Evolutionary conservation across 2,329 filamentous ascomycete genomes (phyloP).

Genomic region (Cladophialophora bantiana): DNA sequence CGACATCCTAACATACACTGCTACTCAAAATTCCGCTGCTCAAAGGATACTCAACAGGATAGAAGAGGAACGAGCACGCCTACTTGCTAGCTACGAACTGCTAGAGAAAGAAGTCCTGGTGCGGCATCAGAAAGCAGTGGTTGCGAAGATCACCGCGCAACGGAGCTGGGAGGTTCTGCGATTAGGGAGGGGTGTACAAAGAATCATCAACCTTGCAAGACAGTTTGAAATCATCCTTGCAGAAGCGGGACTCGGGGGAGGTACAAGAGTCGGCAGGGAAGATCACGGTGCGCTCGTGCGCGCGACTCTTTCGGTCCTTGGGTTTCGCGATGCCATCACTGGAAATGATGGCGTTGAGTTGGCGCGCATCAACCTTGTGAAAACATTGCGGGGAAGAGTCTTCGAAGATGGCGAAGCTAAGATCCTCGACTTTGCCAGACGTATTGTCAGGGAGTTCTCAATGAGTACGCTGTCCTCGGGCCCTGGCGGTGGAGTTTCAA

Average conservation of each 20-base stretch:
- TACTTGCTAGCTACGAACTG: conserved; percentile 85
- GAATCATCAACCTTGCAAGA: conserved; percentile 80
- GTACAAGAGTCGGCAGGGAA: conserved; percentile 58
- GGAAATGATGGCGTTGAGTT: conserved; percentile 80
- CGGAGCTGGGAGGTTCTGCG: conserved; percentile 81
- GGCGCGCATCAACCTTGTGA: conserved; percentile 75
- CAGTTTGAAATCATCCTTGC: conserved; percentile 86
- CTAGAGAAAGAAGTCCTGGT: conserved; percentile 85
- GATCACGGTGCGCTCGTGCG: conserved; percentile 82
- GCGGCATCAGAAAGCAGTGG: conserved; percentile 84
- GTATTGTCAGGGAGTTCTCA: conserved; percentile 83
- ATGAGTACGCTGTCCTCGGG: conserved; percentile 63
- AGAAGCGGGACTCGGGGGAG: conserved; percentile 63
- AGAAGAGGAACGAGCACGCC: conserved; percentile 76
- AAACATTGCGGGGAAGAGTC: conserved; percentile 72
- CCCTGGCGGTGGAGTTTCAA: conserved; percentile 30
- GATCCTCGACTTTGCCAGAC: conserved; percentile 75
- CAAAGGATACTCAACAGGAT: conserved; percentile 75
- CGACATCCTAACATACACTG: conserved; percentile 79
- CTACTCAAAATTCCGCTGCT: conserved; percentile 75
- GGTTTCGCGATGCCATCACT: conserved; percentile 69
- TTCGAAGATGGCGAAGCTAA: conserved; percentile 75
- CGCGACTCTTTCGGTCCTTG: conserved; percentile 79
- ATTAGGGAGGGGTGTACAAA: conserved; percentile 75
- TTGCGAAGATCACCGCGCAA: conserved; percentile 77